A percentile compares a stretch with the other conserved stretches of the same genome.
phyloP scores from a whole-genome alignment of 2,329 filamentous ascomycete species.

The Thielaviopsis musarum region DNA sequence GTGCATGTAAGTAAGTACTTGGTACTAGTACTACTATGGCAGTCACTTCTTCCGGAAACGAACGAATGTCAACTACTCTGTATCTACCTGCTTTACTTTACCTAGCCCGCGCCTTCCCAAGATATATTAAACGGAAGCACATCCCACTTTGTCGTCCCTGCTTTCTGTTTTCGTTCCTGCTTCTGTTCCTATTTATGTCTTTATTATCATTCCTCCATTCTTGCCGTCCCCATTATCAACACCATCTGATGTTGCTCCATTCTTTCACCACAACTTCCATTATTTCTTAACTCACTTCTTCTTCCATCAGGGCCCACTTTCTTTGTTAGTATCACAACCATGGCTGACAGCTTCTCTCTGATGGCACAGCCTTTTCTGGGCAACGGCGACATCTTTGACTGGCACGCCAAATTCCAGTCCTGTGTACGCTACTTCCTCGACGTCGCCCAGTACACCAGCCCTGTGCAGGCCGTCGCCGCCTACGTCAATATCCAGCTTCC shows the following conservation, averaged over 20 bases:
- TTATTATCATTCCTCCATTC: background rate
- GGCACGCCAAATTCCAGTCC: slow-evolving; percentile 80
- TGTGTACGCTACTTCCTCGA: slow-evolving; percentile 88
- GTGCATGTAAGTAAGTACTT: background rate
- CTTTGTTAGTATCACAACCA: background rate
- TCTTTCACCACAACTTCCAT: background rate
- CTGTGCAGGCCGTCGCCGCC: slow-evolving; percentile 75
- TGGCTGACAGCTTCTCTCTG: background rate
- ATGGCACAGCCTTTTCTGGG: slow-evolving; percentile 23
- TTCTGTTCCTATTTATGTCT: background rate
- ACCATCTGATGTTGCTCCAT: background rate
- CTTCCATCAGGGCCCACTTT: background rate
- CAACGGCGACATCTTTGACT: slow-evolving; percentile 59
- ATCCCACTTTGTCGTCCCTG: background rate
- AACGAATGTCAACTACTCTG: background rate
- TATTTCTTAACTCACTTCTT: background rate
- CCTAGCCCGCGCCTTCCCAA: background rate
- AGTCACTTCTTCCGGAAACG: background rate
- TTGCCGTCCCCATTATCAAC: background rate
- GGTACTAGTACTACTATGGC: too few species aligned
- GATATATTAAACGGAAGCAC: background rate
- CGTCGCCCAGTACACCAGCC: slow-evolving; percentile 65
- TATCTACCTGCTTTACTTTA: background rate
- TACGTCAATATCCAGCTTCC: slow-evolving; percentile 87
- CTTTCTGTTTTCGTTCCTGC: background rate